phyloP scores from a whole-genome alignment of 2,329 filamentous ascomycete species.

The Clonostachys byssicola region DNA sequence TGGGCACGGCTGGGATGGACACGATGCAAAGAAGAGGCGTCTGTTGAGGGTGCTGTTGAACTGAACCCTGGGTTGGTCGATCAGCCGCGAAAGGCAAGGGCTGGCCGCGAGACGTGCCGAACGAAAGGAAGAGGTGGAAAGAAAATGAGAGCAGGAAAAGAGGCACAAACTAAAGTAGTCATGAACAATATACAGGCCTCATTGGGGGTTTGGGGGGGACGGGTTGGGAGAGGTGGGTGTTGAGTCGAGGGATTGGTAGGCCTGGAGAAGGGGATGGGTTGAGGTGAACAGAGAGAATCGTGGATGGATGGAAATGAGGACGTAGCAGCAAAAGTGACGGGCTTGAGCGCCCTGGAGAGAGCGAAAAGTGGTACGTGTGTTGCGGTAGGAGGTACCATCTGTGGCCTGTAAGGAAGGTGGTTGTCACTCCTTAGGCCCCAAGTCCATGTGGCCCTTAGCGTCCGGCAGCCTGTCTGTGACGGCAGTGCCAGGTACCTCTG shows the following conservation, averaged over 20 bases:
- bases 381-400: too few species aligned
- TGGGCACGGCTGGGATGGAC: background rate
- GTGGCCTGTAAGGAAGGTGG: too few species aligned
- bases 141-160: slow-evolving; percentile 6
- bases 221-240: too few species aligned
- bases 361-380: background rate
- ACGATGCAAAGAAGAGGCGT: background rate
- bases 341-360: background rate
- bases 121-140: background rate
- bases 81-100: background rate
- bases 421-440: too few species aligned
- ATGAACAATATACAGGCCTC: slow-evolving; percentile 26
- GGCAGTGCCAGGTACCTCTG: too few species aligned
- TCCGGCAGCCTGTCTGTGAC: too few species aligned
- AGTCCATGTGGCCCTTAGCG: too few species aligned
- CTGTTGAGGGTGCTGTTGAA: background rate
- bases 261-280: slow-evolving; percentile 11
- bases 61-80: too few species aligned
- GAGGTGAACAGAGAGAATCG: background rate
- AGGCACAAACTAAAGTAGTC: slow-evolving; percentile 19
- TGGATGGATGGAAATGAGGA: background rate
- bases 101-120: background rate
- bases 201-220: slow-evolving; percentile 12
- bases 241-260: slow-evolving; percentile 5
- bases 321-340: background rate